Conservation (phyloP, 768 basidiomycete genomes). For the Hortiboletus flavorubellus region DNA sequence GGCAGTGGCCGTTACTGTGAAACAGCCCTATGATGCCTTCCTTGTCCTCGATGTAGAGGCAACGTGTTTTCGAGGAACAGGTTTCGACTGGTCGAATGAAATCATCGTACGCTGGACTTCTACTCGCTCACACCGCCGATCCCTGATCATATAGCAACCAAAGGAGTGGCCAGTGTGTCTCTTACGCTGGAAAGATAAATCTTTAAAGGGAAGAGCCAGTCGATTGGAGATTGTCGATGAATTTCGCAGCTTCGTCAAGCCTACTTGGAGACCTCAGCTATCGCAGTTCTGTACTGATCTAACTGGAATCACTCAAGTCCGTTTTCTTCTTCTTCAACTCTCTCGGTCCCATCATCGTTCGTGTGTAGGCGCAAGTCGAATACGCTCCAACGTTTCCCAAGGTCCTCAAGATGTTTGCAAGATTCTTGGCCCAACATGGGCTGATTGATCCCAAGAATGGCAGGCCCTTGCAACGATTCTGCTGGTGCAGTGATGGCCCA, state of each 20-base stretch:
- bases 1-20: slow-evolving; percentile 19
- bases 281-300: slow-evolving; percentile 81
- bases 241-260: slow-evolving; percentile 85
- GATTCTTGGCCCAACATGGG: slow-evolving; percentile 68
- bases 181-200: slow-evolving; percentile 73
- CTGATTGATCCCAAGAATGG: slow-evolving; percentile 61
- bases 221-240: slow-evolving; percentile 70
- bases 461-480: slow-evolving; percentile 57
- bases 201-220: slow-evolving; percentile 45
- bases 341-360: slow-evolving; percentile 4
- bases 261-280: slow-evolving; percentile 80
- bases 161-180: slow-evolving; percentile 95
- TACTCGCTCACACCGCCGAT: slow-evolving; percentile 2
- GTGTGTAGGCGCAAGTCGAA: slow-evolving; percentile 74
- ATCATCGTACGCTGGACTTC: slow-evolving; percentile 68
- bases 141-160: slow-evolving; percentile 5
- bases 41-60: slow-evolving; percentile 90
- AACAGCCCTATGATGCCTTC: slow-evolving; percentile 68
- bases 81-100: slow-evolving; percentile 88
- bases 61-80: slow-evolving; percentile 65
- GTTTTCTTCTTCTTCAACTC: slow-evolving; percentile 26
- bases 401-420: slow-evolving; percentile 58
- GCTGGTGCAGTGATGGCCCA: slow-evolving; percentile 84
- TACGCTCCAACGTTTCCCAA: slow-evolving; percentile 70
- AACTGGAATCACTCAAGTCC: slow-evolving; percentile 91